Base-by-base conservation (phyloP, 140 eudicot genomes). In the Ambrosia hybrid region DNA sequence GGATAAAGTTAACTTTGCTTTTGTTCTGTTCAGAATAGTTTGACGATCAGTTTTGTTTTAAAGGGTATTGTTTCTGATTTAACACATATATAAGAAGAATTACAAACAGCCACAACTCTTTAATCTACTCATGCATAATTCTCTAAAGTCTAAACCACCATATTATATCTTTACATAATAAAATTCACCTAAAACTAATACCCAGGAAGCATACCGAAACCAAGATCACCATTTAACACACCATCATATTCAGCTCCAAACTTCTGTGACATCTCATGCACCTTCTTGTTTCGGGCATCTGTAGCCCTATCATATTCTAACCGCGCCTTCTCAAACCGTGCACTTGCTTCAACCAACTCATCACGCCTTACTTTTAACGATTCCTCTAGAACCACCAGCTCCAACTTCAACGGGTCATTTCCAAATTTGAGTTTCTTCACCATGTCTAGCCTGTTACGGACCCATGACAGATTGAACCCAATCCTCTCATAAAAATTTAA, bases 401-500 rank as follows among this genome's bases (percentile, higher is more conserved):
- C 53, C 53, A 9, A 12, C 53, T 12, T 48, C 4, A 48, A 48
- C 0, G 53, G 53, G 53, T 48, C 14, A 48, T 48, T 48, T 9
- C 53, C 53, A 48, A 9, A 48, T 48, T 9, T 48, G 53, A 48
- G 53, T 7, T 48, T 2, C 9, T 3, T 9, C 53, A 48, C 53
- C 53, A 48, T 48, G 1, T 48, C 12, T 48, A 48, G 14, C 53
- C n/a, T 48, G 4, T 48, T 11, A 48, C 53, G 53, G 4, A 4
- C 53, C 53, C 78, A 73, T 43, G 72, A 63, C 3, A 73, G 71
- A 73, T 73, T 43, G 0, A 73, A 73, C 8, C 65, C 65, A 11
- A 52, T 34, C 38, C 15, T 17, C 55, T 73, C 78, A n/a, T 6
- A 62, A 13, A 58, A 75, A 6, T 60, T 37, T 26, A 76, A 13